A percentile compares a stretch with the other conserved stretches of the same genome.
Conservation (phyloP, 176 grass and related monocot genomes). For the Leersia perrieri region DNA sequence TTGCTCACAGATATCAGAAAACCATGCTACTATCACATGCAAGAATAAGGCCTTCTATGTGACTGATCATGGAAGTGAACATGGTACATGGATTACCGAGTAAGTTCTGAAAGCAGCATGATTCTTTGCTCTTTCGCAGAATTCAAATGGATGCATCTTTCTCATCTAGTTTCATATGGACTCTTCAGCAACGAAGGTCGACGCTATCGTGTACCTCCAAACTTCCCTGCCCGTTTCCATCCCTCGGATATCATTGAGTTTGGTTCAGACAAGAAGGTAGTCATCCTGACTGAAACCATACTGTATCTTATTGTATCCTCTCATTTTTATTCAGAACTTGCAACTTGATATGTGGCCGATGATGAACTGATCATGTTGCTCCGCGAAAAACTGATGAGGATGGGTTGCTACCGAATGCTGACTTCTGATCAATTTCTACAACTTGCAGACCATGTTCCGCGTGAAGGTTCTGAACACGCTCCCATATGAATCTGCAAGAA, state of each 20-base stretch:
- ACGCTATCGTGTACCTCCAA: slow-evolving; percentile 61
- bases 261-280: slow-evolving; percentile 86
- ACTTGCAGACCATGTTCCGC: slow-evolving; percentile 63
- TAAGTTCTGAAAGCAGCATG: slow-evolving; percentile 44
- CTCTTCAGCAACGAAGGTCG: slow-evolving; percentile 77
- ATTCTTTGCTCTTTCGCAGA: slow-evolving; percentile 2
- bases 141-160: slow-evolving; percentile 1
- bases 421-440: not conserved
- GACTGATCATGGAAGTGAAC: slow-evolving; percentile 75
- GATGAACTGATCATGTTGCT: not conserved
- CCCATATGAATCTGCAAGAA: slow-evolving; percentile 48
- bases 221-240: slow-evolving; percentile 74
- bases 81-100: slow-evolving; percentile 87
- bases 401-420: not conserved
- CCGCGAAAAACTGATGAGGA: not conserved
- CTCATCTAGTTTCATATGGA: slow-evolving; percentile 8
- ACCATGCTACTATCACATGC: slow-evolving; percentile 75
- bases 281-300: not conserved
- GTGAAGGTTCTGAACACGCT: slow-evolving; percentile 79
- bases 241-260: slow-evolving; percentile 77
- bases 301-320: not conserved
- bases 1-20: slow-evolving; percentile 65
- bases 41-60: slow-evolving; percentile 85
- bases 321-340: not conserved
- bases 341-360: not conserved